phyloP scores from a whole-genome alignment of 208 protist species.

The Crithidia expoeki region DNA sequence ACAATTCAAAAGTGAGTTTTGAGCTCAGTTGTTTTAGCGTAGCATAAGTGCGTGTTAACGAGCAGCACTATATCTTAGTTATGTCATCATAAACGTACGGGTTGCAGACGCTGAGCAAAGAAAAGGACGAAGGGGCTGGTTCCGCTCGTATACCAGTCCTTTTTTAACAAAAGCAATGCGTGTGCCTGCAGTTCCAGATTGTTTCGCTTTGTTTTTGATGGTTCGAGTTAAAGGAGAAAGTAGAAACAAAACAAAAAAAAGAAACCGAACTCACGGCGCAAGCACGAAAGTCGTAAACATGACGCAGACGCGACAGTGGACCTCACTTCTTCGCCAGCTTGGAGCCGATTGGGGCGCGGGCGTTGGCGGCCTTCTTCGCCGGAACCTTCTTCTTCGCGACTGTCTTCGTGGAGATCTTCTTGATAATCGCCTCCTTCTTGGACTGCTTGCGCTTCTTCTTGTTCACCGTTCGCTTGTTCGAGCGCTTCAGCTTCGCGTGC shows the following conservation, averaged over 20 bases:
- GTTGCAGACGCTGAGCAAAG: too few species aligned
- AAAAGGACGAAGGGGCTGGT: too few species aligned
- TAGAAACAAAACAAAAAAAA: slow-evolving; percentile 17
- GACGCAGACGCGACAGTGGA: background rate
- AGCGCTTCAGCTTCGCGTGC: slow-evolving; percentile 68
- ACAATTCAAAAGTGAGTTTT: too few species aligned
- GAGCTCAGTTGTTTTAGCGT: too few species aligned
- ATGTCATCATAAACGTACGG: too few species aligned
- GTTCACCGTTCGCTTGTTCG: slow-evolving; percentile 69
- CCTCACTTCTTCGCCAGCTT: slow-evolving; percentile 76
- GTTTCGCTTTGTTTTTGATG: background rate
- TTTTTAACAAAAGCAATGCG: too few species aligned
- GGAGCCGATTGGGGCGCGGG: slow-evolving; percentile 65
- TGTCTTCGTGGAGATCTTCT: slow-evolving; percentile 46
- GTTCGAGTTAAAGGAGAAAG: slow-evolving; percentile 2
- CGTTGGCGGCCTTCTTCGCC: slow-evolving; percentile 39
- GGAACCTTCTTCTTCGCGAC: slow-evolving; percentile 58
- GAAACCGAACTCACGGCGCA: slow-evolving; percentile 10
- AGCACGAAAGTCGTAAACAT: background rate
- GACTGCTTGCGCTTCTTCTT: slow-evolving; percentile 71
- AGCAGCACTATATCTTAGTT: too few species aligned
- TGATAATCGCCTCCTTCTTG: slow-evolving; percentile 55
- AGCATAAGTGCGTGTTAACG: too few species aligned
- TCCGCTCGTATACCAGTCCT: too few species aligned
- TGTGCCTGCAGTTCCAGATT: background rate